Base-by-base conservation (phyloP, 345 rosid species). In the Salix koriyanagi region DNA sequence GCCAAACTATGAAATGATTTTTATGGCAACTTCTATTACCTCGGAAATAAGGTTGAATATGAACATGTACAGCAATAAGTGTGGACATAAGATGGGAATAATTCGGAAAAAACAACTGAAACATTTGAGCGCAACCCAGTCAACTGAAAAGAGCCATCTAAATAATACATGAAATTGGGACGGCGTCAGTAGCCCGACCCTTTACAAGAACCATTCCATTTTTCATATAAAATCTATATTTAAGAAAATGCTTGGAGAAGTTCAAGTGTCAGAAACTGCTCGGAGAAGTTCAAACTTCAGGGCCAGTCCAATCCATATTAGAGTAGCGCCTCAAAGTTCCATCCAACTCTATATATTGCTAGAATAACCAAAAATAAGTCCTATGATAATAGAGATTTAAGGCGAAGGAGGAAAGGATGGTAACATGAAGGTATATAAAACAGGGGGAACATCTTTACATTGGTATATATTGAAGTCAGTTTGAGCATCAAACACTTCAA, bases 331-430 rank as follows among this genome's bases (percentile, higher is more conserved):
- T 83, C 81, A n/a, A 67, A 78, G 75, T 72, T 81, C 84, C 76
- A 74, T 82, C 77, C 75, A 67, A 79, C 85, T 79, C 85, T 80
- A 69, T 69, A 68, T 66, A 61, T 82, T 79, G 67, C 74, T 64
- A 14, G 50, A 73, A 56, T 34, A 75, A 71, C 66, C 36, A 67
- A 64, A 44, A 75, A 78, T 67, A 58, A 58, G 79, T 75, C 67
- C 42, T 68, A 56, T 37, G 75, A 71, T 67, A 70, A 80, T 69
- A 73, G 76, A 76, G 84, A 83, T 76, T 73, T 80, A 65, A 65
- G 75, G 77, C 83, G 23, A 16, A 62, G 75, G 62, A 70, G 16
- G 75, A 71, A 68, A 37, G 25, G 72, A 72, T n/a, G 62, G 50
- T 46, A 60, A 34, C 44, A 82, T 64, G 68, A 64, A 70, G 76